Evolutionary conservation across 1,284 basidiomycete species (phyloP), one percentile per base, ranked within the genome.

Genomic region (Moniliophthora roreri): DNA sequence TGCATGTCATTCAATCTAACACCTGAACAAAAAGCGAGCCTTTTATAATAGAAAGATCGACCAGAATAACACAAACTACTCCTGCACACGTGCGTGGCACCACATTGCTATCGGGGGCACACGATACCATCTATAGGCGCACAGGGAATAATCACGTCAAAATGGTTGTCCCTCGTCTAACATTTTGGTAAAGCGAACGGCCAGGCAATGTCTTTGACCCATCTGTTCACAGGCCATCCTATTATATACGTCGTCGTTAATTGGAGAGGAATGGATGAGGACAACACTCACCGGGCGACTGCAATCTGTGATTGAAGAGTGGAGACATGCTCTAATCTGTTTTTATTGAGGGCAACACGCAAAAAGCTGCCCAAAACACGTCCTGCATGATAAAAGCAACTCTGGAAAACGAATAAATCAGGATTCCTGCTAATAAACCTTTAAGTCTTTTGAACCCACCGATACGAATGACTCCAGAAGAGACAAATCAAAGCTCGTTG

Each of bases 401-500:
- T n/a, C n/a, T n/a, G n/a, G n/a, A n/a, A n/a, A n/a, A n/a, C n/a
- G n/a, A n/a, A n/a, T n/a, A n/a, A n/a, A n/a, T n/a, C n/a, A n/a
- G n/a, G n/a, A n/a, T n/a, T n/a, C n/a, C n/a, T n/a, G n/a, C n/a
- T n/a, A n/a, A n/a, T n/a, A n/a, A n/a, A n/a, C n/a, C n/a, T n/a
- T n/a, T n/a, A n/a, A n/a, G n/a, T n/a, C n/a, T n/a, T n/a, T n/a
- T n/a, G n/a, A n/a, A 66, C 76, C 58, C 59, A 85, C 84, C 56
- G 79, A 74, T 54, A 80, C 82, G 58, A 84, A 84, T 20, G 80
- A 74, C 59, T 86, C 85, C 28, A 87, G 63, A 2, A 86, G 71
- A 7, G 82, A 81, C 9, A 87, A 74, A 61, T 88, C 86, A 62
- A 78, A 89, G 57, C 84, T 87, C 1, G 87, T 89, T 8, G 84